Conservation (phyloP, 2,329 filamentous ascomycete species). For the Botrytis galanthina region DNA sequence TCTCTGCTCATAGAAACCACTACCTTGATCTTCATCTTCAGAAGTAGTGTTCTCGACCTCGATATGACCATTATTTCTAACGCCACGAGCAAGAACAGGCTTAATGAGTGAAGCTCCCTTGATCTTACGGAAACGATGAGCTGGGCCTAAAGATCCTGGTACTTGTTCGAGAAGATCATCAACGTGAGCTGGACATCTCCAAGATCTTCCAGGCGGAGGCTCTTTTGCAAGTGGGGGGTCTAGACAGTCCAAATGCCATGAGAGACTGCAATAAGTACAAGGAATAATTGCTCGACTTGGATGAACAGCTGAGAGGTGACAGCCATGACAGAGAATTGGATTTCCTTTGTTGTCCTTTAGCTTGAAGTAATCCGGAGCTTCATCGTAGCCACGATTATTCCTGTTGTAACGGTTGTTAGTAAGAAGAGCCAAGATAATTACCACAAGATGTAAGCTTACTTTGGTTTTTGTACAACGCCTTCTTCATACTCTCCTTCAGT, state of each 20-base stretch:
- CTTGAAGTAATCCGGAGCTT: conserved; percentile 64
- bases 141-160: conserved; percentile 55
- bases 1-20: conserved; percentile 56
- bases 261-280: conserved; percentile 77
- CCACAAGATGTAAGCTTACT: conserved; percentile 50
- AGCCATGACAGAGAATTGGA: conserved; percentile 73
- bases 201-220: conserved; percentile 69
- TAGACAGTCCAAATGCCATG: conserved; percentile 92
- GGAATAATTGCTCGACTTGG: conserved; percentile 71
- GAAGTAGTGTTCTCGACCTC: conserved; percentile 63
- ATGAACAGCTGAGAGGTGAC: conserved; percentile 62
- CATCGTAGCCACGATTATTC: conserved; percentile 55
- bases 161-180: conserved; percentile 68
- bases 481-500: conserved; percentile 80
- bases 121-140: conserved; percentile 60
- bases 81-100: conserved; percentile 59
- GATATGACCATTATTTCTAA: conserved; percentile 68
- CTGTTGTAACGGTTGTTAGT: conserved; percentile 37
- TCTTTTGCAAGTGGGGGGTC: conserved; percentile 79
- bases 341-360: conserved; percentile 70
- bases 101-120: conserved; percentile 53
- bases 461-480: conserved; percentile 49
- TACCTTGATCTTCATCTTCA: conserved; percentile 47
- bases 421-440: conserved; percentile 19
- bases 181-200: conserved; percentile 85